A percentile compares a stretch with the other conserved stretches of the same genome.
Conservation (phyloP, 2,329 filamentous ascomycete species). For the Fusarium proliferatum region DNA sequence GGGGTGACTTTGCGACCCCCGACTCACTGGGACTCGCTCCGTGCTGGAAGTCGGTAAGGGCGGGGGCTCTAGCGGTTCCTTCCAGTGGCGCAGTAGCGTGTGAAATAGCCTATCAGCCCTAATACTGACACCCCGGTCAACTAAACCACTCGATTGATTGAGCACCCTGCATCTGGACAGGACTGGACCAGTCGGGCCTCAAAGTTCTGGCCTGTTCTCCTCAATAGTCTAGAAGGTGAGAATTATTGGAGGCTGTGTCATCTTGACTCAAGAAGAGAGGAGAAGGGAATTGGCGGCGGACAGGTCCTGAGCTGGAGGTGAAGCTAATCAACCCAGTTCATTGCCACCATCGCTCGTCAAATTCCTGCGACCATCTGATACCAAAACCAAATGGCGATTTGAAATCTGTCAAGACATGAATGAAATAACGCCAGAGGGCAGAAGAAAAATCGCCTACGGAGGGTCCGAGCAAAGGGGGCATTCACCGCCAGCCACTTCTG, state of each 20-base stretch:
- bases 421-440: rapidly evolving
- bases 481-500: slow-evolving; percentile 9
- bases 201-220: not conserved
- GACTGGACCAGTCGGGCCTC: not conserved
- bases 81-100: not conserved
- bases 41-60: not conserved
- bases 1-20: too few species aligned
- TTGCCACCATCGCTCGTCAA: not conserved
- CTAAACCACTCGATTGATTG: not conserved
- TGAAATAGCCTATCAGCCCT: not conserved
- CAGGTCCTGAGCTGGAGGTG: not conserved
- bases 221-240: not conserved
- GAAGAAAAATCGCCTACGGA: too few species aligned
- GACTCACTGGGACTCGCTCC: not conserved
- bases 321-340: too few species aligned
- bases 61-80: not conserved
- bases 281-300: not conserved
- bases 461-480: not conserved
- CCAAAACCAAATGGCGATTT: too few species aligned
- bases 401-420: too few species aligned
- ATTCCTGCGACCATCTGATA: too few species aligned
- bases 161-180: not conserved
- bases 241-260: not conserved
- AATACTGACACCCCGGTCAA: not conserved
- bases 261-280: not conserved